Conservation (phyloP, 1,284 basidiomycete species). For the Ganoderma sp. region DNA sequence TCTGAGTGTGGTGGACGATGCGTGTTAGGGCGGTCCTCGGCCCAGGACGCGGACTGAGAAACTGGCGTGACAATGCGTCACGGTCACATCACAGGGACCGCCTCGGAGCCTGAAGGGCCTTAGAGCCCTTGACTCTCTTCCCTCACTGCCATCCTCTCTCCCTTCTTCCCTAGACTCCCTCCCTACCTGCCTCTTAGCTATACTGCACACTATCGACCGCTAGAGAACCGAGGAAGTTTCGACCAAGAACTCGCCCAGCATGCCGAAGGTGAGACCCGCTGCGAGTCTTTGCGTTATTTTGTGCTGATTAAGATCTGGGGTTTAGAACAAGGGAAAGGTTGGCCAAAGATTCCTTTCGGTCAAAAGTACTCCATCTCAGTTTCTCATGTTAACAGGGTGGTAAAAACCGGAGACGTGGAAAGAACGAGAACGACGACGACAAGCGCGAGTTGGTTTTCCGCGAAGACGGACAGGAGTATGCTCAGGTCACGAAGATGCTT, state of each 20-base stretch:
- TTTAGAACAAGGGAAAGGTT: slow-evolving; percentile 85
- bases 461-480: slow-evolving; percentile 99
- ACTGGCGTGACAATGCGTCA: slow-evolving; percentile 24
- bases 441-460: slow-evolving; percentile 99
- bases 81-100: slow-evolving; percentile 28
- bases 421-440: slow-evolving; percentile 99
- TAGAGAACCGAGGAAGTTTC: slow-evolving; percentile 6
- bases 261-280: slow-evolving; percentile 58
- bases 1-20: slow-evolving; percentile 37
- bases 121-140: slow-evolving; percentile 24
- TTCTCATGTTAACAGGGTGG: slow-evolving; percentile 72
- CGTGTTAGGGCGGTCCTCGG: slow-evolving; percentile 30
- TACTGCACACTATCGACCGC: slow-evolving; percentile 12
- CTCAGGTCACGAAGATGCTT: slow-evolving; percentile 98
- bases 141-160: slow-evolving; percentile 18
- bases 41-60: slow-evolving; percentile 22
- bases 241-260: slow-evolving; percentile 38
- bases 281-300: slow-evolving; percentile 20
- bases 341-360: slow-evolving; percentile 25
- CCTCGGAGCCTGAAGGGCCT: slow-evolving; percentile 21
- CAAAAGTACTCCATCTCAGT: background rate
- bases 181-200: slow-evolving; percentile 12
- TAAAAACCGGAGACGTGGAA: slow-evolving; percentile 99
- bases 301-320: slow-evolving; percentile 29
- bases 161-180: slow-evolving; percentile 8